These are phyloP conservation scores for Aspergillus ibericus DNA, from an alignment of 2,329 filamentous ascomycete genomes.

Conservation along the genomic window DNA sequence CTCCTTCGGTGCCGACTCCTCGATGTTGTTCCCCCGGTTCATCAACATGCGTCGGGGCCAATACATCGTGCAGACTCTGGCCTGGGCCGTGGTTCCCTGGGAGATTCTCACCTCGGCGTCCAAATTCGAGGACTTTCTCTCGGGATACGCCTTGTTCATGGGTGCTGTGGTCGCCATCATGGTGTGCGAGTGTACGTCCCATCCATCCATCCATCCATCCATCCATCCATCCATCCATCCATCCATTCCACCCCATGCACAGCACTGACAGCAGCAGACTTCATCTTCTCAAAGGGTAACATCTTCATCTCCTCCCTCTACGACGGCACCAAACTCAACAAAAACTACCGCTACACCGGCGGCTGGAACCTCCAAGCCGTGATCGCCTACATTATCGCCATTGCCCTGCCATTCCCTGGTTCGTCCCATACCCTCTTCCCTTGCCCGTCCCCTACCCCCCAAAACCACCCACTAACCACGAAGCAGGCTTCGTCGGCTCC, in stretches of 20 bases:
- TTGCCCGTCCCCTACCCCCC: too few species aligned
- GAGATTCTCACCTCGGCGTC: slow-evolving; percentile 9
- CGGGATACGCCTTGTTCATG: slow-evolving; percentile 10
- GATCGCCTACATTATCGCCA: slow-evolving; percentile 1
- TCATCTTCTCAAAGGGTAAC: slow-evolving; percentile 2
- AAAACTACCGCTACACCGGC: slow-evolving; percentile 4
- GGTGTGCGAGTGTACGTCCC: slow-evolving; percentile 1
- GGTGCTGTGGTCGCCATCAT: slow-evolving; percentile 8
- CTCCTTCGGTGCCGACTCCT: slow-evolving; percentile 36
- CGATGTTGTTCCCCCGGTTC: slow-evolving; percentile 51
- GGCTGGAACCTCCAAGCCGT: slow-evolving; percentile 7
- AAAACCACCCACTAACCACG: background rate
- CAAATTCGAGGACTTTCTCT: slow-evolving; percentile 11
- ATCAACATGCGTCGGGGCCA: slow-evolving; percentile 56
- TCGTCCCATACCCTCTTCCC: background rate
- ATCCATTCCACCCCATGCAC: background rate
- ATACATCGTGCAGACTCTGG: slow-evolving; percentile 52
- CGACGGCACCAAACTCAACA: background rate
- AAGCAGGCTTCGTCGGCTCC: background rate
- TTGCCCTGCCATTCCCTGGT: slow-evolving; percentile 4
- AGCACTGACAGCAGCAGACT: background rate
- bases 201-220: too few species aligned
- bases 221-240: too few species aligned
- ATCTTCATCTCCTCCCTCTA: slow-evolving; percentile 2
- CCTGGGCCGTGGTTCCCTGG: slow-evolving; percentile 45